phyloP scores from a whole-genome alignment of 1,284 basidiomycete genomes.

The Testicularia cyperi region DNA sequence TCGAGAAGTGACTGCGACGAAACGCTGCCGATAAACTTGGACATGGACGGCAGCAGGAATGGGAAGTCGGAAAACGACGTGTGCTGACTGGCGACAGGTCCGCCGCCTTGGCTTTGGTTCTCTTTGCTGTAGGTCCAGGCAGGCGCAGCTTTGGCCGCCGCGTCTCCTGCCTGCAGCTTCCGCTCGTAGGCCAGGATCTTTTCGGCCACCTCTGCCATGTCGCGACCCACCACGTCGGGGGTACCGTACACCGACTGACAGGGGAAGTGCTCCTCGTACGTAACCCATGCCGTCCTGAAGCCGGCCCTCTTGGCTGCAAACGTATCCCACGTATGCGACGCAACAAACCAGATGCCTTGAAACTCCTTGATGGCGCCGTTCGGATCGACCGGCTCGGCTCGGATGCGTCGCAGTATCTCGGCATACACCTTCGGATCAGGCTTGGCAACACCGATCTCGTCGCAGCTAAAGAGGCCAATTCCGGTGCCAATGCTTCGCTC shows the following conservation, averaged over 20 bases:
- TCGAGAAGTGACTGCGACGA: conserved; percentile 14
- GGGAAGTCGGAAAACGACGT: conserved; percentile 52
- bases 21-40: conserved; percentile 29
- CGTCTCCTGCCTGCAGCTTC: conserved; percentile 7
- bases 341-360: conserved; percentile 47
- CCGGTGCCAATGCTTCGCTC: conserved; percentile 16
- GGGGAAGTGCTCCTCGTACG: conserved; percentile 46
- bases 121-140: conserved; percentile 24
- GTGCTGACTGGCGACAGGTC: conserved; percentile 28
- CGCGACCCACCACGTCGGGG: conserved; percentile 40
- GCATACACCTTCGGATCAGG: conserved; percentile 46
- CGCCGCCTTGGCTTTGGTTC: conserved; percentile 5
- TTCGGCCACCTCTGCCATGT: conserved; percentile 37
- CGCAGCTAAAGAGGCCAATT: conserved; percentile 46
- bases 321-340: conserved; percentile 46
- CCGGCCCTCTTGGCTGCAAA: conserved; percentile 30
- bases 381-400: conserved; percentile 14
- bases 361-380: conserved; percentile 21
- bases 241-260: conserved; percentile 38
- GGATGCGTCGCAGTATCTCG: conserved; percentile 26
- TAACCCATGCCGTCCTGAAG: conserved; percentile 51
- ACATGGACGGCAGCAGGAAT: conserved; percentile 38
- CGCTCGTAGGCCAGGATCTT: conserved; percentile 42
- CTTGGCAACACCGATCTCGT: conserved; percentile 48
- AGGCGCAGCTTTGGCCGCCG: not conserved